A percentile compares a stretch with the other conserved stretches of the same genome.
Evolutionary conservation across 768 basidiomycete species (phyloP).

Genomic region (Pisolithus orientalis): DNA sequence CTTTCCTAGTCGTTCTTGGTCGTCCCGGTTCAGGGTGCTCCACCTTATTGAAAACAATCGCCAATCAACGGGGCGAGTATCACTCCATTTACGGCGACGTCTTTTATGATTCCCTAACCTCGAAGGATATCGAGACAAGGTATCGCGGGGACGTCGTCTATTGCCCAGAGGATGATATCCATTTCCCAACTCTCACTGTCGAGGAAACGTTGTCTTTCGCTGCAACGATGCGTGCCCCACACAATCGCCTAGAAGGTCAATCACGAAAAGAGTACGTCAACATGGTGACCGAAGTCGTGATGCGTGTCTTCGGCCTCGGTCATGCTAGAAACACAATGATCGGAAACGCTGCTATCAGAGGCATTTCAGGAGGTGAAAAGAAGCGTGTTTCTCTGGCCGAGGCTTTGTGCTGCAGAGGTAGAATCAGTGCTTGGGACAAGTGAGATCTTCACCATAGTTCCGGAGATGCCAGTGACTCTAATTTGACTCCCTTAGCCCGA

Average conservation of each 20-base stretch:
- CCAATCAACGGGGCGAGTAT: conserved; percentile 39
- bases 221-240: conserved; percentile 41
- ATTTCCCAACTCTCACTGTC: conserved; percentile 46
- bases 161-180: conserved; percentile 39
- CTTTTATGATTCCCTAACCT: conserved; percentile 40
- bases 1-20: conserved; percentile 64
- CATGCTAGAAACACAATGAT: conserved; percentile 69
- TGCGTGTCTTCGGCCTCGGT: conserved; percentile 68
- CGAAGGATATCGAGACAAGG: conserved; percentile 37
- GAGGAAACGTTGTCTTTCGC: conserved; percentile 47
- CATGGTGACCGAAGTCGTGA: conserved; percentile 39
- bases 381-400: conserved; percentile 83
- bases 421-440: conserved; percentile 77
- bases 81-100: conserved; percentile 36
- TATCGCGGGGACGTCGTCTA: conserved; percentile 44
- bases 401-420: conserved; percentile 53
- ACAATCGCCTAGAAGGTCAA: conserved; percentile 13
- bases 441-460: conserved; percentile 20
- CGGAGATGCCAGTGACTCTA: neutral
- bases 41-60: conserved; percentile 46
- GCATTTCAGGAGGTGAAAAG: conserved; percentile 73
- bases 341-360: conserved; percentile 70
- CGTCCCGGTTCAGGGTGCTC: conserved; percentile 64
- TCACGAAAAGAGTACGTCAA: conserved; percentile 26
- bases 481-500: conserved; percentile 39